Conservation (phyloP, 306 rosid genomes). For the Quercus glauca region DNA sequence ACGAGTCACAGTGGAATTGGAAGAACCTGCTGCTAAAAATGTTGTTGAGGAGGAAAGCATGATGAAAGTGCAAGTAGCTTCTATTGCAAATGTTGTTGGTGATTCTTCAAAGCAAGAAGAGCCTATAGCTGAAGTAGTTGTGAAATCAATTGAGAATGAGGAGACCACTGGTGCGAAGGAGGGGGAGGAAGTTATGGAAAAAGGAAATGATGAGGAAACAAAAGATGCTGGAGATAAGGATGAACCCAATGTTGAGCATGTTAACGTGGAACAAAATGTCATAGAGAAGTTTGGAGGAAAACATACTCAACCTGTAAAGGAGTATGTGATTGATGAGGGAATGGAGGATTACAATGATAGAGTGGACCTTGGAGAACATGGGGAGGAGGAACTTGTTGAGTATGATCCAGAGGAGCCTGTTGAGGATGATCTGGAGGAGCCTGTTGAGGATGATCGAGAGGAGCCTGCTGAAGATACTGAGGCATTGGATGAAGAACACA, state of each 20-base stretch:
- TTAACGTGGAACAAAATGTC: conserved; percentile 18
- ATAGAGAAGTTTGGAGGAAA: conserved; percentile 27
- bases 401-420: conserved; percentile 43
- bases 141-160: conserved; percentile 26
- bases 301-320: conserved; percentile 25
- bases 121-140: conserved; percentile 21
- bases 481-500: conserved; percentile 45
- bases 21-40: not conserved
- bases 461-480: conserved; percentile 43
- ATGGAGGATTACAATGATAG: conserved; percentile 31
- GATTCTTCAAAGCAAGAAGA: conserved; percentile 21
- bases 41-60: not conserved
- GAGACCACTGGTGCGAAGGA: conserved; percentile 20
- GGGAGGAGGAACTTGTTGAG: conserved; percentile 44
- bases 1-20: not conserved
- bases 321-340: conserved; percentile 30
- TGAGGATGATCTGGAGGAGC: conserved; percentile 23
- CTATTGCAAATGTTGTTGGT: conserved; percentile 25
- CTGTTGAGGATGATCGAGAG: conserved; percentile 28
- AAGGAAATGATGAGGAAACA: conserved; percentile 30
- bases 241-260: conserved; percentile 8
- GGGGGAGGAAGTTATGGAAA: conserved; percentile 29
- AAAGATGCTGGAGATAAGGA: conserved; percentile 25
- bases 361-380: conserved; percentile 50
- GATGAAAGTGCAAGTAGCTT: conserved; percentile 1